Conservation (phyloP, 768 basidiomycete species). For the Naganishia friedmannii region DNA sequence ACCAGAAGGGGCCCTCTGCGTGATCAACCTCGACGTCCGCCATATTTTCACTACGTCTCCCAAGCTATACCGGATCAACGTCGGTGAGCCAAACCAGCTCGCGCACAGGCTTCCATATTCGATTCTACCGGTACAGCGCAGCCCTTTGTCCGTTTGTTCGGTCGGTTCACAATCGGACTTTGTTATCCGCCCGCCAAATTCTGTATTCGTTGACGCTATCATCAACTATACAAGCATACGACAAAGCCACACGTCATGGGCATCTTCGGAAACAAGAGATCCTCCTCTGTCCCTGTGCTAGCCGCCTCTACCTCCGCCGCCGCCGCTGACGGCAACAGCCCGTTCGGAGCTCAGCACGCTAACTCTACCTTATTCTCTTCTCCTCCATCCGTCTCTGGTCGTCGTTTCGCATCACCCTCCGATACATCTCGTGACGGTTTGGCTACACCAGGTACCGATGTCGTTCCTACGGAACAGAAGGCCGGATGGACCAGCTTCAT, state of each 20-base stretch:
- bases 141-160: not conserved
- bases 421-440: not conserved
- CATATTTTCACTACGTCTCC: not conserved
- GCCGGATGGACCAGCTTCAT: conserved; percentile 85
- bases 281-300: conserved; percentile 4
- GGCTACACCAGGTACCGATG: conserved; percentile 35
- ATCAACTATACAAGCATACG: not conserved
- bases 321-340: no score
- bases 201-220: not conserved
- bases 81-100: no score
- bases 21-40: not conserved
- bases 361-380: not conserved
- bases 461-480: conserved; percentile 78
- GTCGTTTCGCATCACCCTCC: not conserved
- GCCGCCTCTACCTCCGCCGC: not conserved
- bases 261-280: not conserved
- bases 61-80: no score
- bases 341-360: not conserved
- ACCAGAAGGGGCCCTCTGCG: not conserved
- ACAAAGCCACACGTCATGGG: not conserved
- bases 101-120: not conserved
- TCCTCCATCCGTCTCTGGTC: not conserved
- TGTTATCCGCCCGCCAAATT: no score
- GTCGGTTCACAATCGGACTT: not conserved
- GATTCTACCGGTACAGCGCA: not conserved